Percentiles rank a stretch among this genome's conserved stretches.
Evolutionary conservation across 2,329 filamentous ascomycete genomes (phyloP).

Genomic region (Stemphylium beticola): DNA sequence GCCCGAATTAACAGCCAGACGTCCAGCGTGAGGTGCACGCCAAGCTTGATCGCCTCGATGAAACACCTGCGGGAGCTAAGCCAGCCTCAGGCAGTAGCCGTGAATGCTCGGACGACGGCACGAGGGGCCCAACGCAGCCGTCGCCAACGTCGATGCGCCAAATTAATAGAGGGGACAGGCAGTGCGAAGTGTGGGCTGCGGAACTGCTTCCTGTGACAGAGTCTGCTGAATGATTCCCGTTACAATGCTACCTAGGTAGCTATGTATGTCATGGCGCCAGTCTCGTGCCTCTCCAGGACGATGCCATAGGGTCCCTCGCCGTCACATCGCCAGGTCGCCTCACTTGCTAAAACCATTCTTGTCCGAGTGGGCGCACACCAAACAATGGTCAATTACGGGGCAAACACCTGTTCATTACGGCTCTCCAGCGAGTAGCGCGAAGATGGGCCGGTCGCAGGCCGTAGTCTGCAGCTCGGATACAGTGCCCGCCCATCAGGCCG

Average conservation of each 20-base stretch:
- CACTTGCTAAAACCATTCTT: background rate
- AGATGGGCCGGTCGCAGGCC: constrained; percentile 6
- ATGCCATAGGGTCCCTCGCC: background rate
- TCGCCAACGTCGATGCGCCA: background rate
- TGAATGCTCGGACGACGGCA: constrained; percentile 7
- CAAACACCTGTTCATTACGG: constrained; percentile 13
- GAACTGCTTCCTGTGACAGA: background rate
- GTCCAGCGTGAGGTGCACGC: constrained; percentile 26
- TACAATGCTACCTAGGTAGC: background rate
- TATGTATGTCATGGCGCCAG: background rate
- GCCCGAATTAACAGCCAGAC: constrained; percentile 25
- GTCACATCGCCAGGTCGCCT: background rate
- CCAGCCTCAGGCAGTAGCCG: constrained; percentile 20
- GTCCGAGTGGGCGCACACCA: background rate
- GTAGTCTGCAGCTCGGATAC: constrained; percentile 6
- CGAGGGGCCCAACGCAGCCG: constrained; percentile 1
- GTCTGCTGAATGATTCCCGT: too few relatives aligned
- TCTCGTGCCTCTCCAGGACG: background rate
- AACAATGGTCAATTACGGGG: constrained; percentile 10
- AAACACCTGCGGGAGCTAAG: constrained; percentile 32
- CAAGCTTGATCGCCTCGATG: constrained; percentile 31
- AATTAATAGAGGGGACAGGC: constrained; percentile 1
- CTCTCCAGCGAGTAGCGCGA: constrained; percentile 2
- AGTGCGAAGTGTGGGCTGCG: background rate
- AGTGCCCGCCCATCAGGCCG: background rate